A percentile compares a stretch with the other conserved stretches of the same genome.
phyloP scores from a whole-genome alignment of 2,329 filamentous ascomycete genomes.

The Fusarium sp. region DNA sequence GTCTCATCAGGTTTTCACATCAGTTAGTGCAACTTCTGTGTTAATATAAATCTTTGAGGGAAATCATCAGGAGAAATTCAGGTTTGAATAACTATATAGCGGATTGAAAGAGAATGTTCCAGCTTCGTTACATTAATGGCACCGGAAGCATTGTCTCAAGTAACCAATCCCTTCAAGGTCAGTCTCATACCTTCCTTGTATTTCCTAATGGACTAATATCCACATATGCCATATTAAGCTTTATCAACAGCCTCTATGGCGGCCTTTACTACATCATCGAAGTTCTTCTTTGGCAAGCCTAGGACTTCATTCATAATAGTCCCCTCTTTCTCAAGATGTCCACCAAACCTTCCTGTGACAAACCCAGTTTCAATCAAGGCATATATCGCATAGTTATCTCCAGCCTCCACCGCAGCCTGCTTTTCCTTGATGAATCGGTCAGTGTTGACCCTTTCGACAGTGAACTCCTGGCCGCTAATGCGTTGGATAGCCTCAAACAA shows the following conservation, averaged over 20 bases:
- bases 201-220: too few relatives aligned
- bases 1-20: too few relatives aligned
- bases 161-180: too few relatives aligned
- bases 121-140: too few relatives aligned
- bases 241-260: constrained; percentile 1
- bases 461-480: neutral
- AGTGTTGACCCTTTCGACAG: constrained; percentile 6
- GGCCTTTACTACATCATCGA: constrained; percentile 1
- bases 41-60: too few relatives aligned
- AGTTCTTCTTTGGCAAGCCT: neutral
- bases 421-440: neutral
- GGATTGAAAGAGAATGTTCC: too few relatives aligned
- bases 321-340: constrained; percentile 18
- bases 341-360: constrained; percentile 4
- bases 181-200: too few relatives aligned
- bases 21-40: too few relatives aligned
- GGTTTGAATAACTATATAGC: too few relatives aligned
- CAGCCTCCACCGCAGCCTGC: neutral
- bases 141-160: too few relatives aligned
- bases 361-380: constrained; percentile 15
- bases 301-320: neutral
- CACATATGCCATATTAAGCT: neutral
- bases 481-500: constrained; percentile 8
- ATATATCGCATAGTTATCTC: neutral
- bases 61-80: too few relatives aligned